These are phyloP conservation scores for Flaveria linearis DNA, from an alignment of 129 eudicot genomes.

Conservation along the genomic window DNA sequence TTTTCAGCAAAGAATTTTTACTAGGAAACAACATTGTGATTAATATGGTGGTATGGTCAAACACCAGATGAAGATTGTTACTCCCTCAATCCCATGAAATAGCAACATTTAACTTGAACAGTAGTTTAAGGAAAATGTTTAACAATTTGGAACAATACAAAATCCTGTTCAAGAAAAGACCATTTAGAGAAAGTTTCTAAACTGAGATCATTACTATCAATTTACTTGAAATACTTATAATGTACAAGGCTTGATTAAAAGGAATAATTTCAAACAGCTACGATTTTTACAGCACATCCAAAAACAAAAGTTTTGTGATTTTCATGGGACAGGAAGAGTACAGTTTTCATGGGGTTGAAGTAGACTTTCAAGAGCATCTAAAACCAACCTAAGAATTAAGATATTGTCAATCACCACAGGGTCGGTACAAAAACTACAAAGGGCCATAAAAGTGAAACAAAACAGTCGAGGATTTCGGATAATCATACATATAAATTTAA, in stretches of 20 bases:
- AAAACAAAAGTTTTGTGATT: neutral
- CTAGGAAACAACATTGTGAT: neutral
- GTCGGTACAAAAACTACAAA: conserved; percentile 49
- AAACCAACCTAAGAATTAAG: too few species aligned
- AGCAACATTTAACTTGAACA: neutral
- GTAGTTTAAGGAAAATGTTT: neutral
- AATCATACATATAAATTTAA: neutral
- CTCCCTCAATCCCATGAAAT: neutral
- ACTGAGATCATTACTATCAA: too few species aligned
- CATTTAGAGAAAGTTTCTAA: neutral
- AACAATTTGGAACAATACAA: neutral
- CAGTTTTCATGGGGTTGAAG: neutral
- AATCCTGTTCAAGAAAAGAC: neutral
- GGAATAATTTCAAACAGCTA: neutral
- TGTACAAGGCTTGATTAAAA: neutral
- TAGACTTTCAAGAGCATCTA: too few species aligned
- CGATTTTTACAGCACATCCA: neutral
- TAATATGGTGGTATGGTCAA: neutral
- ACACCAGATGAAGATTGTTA: neutral
- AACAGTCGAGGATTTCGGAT: conserved; percentile 42
- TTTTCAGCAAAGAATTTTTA: neutral
- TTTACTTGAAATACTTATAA: neutral
- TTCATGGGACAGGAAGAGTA: neutral
- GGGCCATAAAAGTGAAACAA: conserved; percentile 31
- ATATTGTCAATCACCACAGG: conserved; percentile 2